Evolutionary conservation across 1,284 basidiomycete species (phyloP), one percentile per base, ranked within the genome.

Genomic region (Heterobasidion parviporum): DNA sequence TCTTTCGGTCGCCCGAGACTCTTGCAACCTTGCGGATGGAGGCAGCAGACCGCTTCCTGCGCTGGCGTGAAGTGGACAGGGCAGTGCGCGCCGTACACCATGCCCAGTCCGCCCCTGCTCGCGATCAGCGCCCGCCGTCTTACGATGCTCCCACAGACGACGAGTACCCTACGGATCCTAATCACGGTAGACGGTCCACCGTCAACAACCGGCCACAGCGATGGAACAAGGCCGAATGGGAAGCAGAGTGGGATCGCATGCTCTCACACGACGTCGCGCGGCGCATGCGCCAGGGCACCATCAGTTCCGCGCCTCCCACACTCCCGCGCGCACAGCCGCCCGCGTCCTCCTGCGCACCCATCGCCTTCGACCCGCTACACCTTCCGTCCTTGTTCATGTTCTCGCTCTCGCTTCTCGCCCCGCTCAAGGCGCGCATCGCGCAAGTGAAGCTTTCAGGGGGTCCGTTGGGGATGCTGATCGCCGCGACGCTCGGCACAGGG

Each of bases 41-140:
- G 63, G 82, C 82, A 1, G 75, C 80, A 0, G 81, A 85, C 52
- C 76, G 85, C n/a, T 88, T 87, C 67, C 64, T 88, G 56, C 76
- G 78, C 38, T 88, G 85, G 86, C 73, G 82, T 47, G 84, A 87
- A 63, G 77, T 85, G 34, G 82, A 87, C 61, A 73, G 75, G 36
- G 75, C 76, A 6, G 76, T 79, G 14, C 68, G 68, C 55, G 64
- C 63, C 50, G 67, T 75, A 36, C 49, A 47, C 53, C 43, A 55
- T 52, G 44, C 61, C 49, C 41, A 46, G 48, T 4, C 54, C 54
- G 26, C 16, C 38, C 10, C 32, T 34, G 41, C 55, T 62, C 14
- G 52, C 20, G 14, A 41, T 4, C n/a, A 10, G 10, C 38, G 3
- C 38, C 10, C 38, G 10, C 38, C 38, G 38, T 8, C 7, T 7